phyloP scores from a whole-genome alignment of 768 basidiomycete genomes.

The Phanerochaete carnosa region DNA sequence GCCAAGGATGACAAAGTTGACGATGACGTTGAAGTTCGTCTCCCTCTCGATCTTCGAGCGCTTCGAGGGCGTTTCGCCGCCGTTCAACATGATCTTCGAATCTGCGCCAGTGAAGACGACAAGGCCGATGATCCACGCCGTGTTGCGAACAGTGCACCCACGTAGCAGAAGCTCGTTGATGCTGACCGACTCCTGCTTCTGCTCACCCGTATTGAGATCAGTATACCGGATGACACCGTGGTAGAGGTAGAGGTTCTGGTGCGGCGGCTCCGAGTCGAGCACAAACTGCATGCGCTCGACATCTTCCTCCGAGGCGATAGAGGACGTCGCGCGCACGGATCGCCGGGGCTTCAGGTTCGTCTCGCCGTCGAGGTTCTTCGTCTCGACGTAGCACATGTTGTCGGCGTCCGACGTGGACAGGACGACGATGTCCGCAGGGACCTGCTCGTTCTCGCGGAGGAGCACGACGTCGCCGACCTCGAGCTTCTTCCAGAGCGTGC shows the following conservation, averaged over 20 bases:
- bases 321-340: conserved; percentile 70
- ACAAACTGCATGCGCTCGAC: conserved; percentile 82
- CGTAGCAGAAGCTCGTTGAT: conserved; percentile 94
- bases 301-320: conserved; percentile 83
- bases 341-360: conserved; percentile 91
- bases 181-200: conserved; percentile 66
- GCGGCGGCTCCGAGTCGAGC: conserved; percentile 90
- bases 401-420: conserved; percentile 90
- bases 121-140: conserved; percentile 89
- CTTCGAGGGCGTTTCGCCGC: conserved; percentile 93
- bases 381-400: conserved; percentile 92
- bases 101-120: conserved; percentile 93
- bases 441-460: conserved; percentile 90
- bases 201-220: conserved; percentile 46
- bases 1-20: conserved; percentile 83
- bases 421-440: conserved; percentile 94
- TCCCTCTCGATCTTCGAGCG: conserved; percentile 97
- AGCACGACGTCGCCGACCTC: conserved; percentile 96
- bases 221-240: conserved; percentile 81
- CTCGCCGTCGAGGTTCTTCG: conserved; percentile 97
- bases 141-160: conserved; percentile 88
- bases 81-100: conserved; percentile 90
- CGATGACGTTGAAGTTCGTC: conserved; percentile 96
- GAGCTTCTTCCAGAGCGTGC: conserved; percentile 98
- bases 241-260: conserved; percentile 90